phyloP scores from a whole-genome alignment of 2,329 filamentous ascomycete genomes.

The Xylaria digitata region DNA sequence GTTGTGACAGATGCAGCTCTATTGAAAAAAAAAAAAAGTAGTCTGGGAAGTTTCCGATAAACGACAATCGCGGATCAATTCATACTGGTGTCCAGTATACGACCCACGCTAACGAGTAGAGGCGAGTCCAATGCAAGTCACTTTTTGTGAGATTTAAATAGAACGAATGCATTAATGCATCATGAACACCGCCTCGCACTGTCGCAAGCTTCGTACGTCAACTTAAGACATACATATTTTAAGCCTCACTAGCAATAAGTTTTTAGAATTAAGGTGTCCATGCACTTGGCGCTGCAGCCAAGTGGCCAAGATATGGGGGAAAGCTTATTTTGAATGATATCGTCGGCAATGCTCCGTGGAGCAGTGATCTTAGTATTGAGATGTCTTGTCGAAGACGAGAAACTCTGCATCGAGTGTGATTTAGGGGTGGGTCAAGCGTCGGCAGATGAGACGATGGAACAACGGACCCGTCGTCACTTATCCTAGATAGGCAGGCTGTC shows the following conservation, averaged over 20 bases:
- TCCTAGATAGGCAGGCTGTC: constrained; percentile 32
- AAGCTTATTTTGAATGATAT: constrained; percentile 28
- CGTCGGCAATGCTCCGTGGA: constrained; percentile 4
- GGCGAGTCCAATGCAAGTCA: constrained; percentile 1
- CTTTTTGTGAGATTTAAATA: constrained; percentile 15
- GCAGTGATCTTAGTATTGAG: constrained; percentile 10
- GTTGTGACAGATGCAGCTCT: constrained; percentile 12
- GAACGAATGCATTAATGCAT: constrained; percentile 3
- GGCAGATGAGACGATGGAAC: constrained; percentile 32
- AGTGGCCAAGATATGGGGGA: constrained; percentile 33
- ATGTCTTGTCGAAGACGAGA: constrained; percentile 4
- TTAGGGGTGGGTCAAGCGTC: constrained; percentile 18
- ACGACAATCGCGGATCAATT: constrained; percentile 19
- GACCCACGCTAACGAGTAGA: constrained; percentile 5
- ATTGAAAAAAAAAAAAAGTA: constrained; percentile 1
- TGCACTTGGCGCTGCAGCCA: constrained; percentile 29
- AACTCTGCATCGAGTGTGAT: constrained; percentile 9
- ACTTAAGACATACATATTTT: constrained; percentile 6
- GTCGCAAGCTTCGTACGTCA: neutral
- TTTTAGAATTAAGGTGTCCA: constrained; percentile 15
- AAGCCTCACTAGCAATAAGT: constrained; percentile 25
- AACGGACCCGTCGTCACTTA: constrained; percentile 17
- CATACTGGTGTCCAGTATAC: constrained; percentile 7
- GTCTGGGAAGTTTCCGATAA: constrained; percentile 5
- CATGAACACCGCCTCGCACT: neutral